A percentile compares a stretch with the other conserved stretches of the same genome.
phyloP scores from a whole-genome alignment of 352 stramenopile species.

The Pythium myriotylum region DNA sequence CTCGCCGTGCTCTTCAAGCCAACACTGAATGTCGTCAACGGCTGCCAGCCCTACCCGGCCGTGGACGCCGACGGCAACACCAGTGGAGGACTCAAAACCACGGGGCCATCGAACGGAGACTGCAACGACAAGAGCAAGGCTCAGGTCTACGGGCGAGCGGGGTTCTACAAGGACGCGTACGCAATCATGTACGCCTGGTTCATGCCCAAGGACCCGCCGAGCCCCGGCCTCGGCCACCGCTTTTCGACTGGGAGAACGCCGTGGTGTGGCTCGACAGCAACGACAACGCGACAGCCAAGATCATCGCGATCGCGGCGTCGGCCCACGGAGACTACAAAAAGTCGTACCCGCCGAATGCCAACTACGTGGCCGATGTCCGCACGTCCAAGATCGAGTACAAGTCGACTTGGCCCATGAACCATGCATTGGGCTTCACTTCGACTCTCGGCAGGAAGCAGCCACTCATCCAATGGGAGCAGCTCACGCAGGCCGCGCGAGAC shows the following conservation, averaged over 20 bases:
- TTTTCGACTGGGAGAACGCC: constrained; percentile 25
- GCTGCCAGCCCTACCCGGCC: constrained; percentile 24
- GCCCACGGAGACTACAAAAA: constrained; percentile 24
- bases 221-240: constrained; percentile 26
- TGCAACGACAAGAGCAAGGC: constrained; percentile 21
- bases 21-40: constrained; percentile 31
- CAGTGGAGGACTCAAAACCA: constrained; percentile 17
- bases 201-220: constrained; percentile 47
- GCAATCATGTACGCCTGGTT: constrained; percentile 49
- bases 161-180: constrained; percentile 25
- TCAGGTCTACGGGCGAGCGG: constrained; percentile 34
- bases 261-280: constrained; percentile 44
- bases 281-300: constrained; percentile 8
- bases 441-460: not conserved
- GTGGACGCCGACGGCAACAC: constrained; percentile 35
- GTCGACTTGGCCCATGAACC: not conserved
- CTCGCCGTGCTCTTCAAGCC: constrained; percentile 19
- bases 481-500: not conserved
- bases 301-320: constrained; percentile 17
- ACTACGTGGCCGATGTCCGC: not conserved
- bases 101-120: constrained; percentile 12
- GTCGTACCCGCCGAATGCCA: constrained; percentile 10
- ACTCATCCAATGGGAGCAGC: constrained; percentile 3
- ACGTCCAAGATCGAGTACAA: constrained; percentile 2
- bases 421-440: not conserved